Base-by-base conservation (phyloP, 179 eudicot species). In the Pouteria campechiana region DNA sequence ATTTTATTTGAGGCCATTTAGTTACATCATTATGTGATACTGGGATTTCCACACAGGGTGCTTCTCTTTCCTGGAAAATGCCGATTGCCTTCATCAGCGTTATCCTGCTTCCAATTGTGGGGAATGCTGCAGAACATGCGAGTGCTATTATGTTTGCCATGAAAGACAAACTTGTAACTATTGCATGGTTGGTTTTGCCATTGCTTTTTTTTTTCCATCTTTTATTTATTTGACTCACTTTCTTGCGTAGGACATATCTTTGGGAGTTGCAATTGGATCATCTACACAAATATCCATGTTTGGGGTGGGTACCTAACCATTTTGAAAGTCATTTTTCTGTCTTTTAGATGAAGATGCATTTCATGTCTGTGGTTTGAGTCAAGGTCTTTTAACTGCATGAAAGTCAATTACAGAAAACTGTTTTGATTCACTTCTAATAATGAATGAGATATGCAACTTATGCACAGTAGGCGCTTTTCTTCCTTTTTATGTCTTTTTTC, bases 101-200 rank as follows among this genome's bases (percentile, higher is more conserved):
- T 6, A 65, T 73, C 14, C 44, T 73, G 32, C 75, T 73, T 18
- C 80, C 80, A 9, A 65, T 69, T 21, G 80, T 73, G 15, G 80
- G 79, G 17, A 73, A 73, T 54, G 79, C 79, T 11, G 72, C 79
- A 7, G 79, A 73, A 39, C 79, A 73, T 65, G 80, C 80, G 1
- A 54, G 80, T 39, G 73, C 80, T 9, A 32, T 73, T 35, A 61
- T 73, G 69, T 73, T 73, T 65, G 80, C 75, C 3, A 32, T 69
- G 37, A 73, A 73, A 53, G 72, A 73, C 61, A 65, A 73, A 55
- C 75, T 69, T 47, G 75, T 73, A 44, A 54, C 75, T 36, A 21
- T 32, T 57, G 24, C 31, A 28, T 42, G 15, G 16, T 7, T 2
- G 3, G 15, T 5, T 2, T 6, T 17, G n/a, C 20, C 13, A 10